These are phyloP conservation scores for Cinnamomum chago DNA, from an alignment of 164 flowering plant species.

Conservation along the genomic window DNA sequence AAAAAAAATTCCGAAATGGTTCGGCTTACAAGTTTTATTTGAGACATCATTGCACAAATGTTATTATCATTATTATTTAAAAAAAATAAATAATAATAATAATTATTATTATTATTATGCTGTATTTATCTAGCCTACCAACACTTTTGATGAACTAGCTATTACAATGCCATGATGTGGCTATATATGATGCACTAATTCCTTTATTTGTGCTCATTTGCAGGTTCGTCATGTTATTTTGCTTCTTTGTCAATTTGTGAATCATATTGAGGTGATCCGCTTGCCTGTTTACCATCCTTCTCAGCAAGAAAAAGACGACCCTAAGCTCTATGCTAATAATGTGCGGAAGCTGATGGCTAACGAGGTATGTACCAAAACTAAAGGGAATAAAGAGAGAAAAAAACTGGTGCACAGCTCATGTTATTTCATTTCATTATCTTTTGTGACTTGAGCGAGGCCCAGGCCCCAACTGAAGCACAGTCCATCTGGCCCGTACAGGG, in stretches of 20 bases:
- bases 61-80: background rate
- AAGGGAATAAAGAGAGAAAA: background rate
- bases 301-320: slow-evolving; percentile 80
- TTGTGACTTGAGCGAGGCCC: no score
- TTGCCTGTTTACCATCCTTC: slow-evolving; percentile 83
- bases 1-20: background rate
- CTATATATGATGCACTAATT: no score
- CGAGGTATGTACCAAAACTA: slow-evolving; percentile 47
- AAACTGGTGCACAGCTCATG: no score
- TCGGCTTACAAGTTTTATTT: background rate
- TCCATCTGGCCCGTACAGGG: no score
- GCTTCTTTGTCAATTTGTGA: slow-evolving; percentile 89
- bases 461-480: no score
- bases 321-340: slow-evolving; percentile 82
- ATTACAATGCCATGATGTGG: no score
- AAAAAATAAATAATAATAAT: background rate
- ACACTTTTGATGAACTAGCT: background rate
- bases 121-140: background rate
- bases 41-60: background rate
- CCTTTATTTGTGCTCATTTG: slow-evolving; percentile 17
- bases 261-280: slow-evolving; percentile 66
- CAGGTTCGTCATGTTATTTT: slow-evolving; percentile 87
- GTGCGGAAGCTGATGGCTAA: slow-evolving; percentile 80
- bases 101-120: background rate
- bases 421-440: no score